A percentile compares a stretch with the other conserved stretches of the same genome.
These are phyloP conservation scores for Lathyrus tuberosus DNA, from an alignment of 306 rosid species.

Conservation along the genomic window DNA sequence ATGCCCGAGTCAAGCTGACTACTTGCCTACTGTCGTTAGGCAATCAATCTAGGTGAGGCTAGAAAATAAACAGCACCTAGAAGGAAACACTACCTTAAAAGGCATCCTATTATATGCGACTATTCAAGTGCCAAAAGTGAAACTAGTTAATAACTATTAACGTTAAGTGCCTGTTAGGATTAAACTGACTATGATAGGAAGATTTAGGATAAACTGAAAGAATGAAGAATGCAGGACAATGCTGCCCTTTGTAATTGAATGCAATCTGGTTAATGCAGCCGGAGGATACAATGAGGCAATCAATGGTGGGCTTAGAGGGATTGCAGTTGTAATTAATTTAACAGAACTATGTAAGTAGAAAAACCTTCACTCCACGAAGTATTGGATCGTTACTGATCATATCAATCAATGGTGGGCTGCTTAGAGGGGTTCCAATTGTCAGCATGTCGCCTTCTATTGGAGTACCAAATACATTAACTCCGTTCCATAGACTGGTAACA, in stretches of 20 bases:
- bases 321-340: background rate
- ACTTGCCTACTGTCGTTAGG: background rate
- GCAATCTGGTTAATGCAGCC: background rate
- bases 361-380: constrained; percentile 88
- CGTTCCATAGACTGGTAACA: constrained; percentile 79
- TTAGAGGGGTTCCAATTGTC: constrained; percentile 84
- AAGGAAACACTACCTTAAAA: constrained; percentile 33
- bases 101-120: background rate
- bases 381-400: constrained; percentile 91
- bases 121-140: constrained; percentile 17
- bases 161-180: background rate
- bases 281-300: background rate
- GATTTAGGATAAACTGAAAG: background rate
- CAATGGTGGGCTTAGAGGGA: background rate
- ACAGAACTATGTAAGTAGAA: constrained; percentile 39
- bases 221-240: background rate
- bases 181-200: background rate
- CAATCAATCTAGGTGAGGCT: constrained; percentile 26
- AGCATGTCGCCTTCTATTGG: constrained; percentile 65
- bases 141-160: constrained; percentile 18
- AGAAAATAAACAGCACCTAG: constrained; percentile 30
- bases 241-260: background rate
- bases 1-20: constrained; percentile 22
- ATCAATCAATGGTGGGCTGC: constrained; percentile 85
- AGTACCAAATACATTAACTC: constrained; percentile 75